These are phyloP conservation scores for Orbilia oligospora DNA, from an alignment of 2,329 filamentous ascomycete species.

Conservation along the genomic window DNA sequence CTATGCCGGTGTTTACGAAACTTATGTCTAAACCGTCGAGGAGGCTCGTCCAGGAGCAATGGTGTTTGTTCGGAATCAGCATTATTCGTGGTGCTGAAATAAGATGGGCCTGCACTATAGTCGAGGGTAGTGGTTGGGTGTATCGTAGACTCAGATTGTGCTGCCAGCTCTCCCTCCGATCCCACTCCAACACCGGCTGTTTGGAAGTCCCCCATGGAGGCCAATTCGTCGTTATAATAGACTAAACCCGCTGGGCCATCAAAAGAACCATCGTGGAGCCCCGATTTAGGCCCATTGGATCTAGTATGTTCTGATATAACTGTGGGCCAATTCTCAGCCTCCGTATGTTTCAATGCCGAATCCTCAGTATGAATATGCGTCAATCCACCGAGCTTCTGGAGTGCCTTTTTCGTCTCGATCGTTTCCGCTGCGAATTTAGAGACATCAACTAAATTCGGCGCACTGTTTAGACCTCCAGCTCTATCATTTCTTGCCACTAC, in stretches of 20 bases:
- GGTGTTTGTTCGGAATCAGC: slow-evolving; percentile 2
- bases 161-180: neutral
- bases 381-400: neutral
- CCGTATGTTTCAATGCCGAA: neutral
- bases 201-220: neutral
- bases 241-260: neutral
- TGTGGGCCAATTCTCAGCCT: neutral
- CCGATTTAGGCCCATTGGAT: neutral
- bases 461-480: slow-evolving; percentile 1
- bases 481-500: slow-evolving; percentile 17
- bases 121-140: neutral
- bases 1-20: slow-evolving; percentile 13
- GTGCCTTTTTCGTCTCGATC: neutral
- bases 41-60: neutral
- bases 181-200: neutral
- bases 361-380: neutral
- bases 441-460: neutral
- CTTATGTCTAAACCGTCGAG: slow-evolving; percentile 37
- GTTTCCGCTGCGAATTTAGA: slow-evolving; percentile 5
- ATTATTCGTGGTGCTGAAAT: neutral
- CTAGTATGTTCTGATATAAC: neutral
- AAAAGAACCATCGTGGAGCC: neutral
- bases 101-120: neutral
- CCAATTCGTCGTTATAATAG: neutral
- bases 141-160: neutral